Conservation (phyloP, 768 basidiomycete genomes). For the Favolaschia claudopus region DNA sequence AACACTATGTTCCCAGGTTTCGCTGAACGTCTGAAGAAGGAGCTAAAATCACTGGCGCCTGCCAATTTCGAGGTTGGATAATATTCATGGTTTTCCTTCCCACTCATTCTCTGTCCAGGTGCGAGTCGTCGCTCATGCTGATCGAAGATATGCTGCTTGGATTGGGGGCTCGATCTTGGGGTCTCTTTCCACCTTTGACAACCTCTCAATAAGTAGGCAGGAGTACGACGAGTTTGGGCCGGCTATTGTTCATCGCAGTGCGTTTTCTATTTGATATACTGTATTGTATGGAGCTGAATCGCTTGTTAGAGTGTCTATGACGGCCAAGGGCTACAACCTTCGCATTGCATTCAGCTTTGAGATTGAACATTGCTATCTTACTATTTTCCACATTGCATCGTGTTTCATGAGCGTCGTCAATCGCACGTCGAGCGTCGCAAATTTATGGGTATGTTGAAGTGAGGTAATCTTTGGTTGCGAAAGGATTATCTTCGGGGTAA, state of each 20-base stretch:
- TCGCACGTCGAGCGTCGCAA: too few species aligned
- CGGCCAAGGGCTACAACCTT: too few species aligned
- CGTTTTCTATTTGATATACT: not conserved
- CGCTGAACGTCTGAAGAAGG: slow-evolving; percentile 74
- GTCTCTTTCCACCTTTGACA: slow-evolving; percentile 26
- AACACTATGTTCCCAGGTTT: slow-evolving; percentile 29
- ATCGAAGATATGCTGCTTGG: slow-evolving; percentile 66
- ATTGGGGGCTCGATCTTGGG: slow-evolving; percentile 28
- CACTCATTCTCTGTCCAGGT: not conserved
- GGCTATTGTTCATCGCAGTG: slow-evolving; percentile 27
- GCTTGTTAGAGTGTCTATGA: not conserved
- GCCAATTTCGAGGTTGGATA: slow-evolving; percentile 62
- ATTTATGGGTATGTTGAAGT: too few species aligned
- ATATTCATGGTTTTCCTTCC: not conserved
- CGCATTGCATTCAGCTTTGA: too few species aligned
- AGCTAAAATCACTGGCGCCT: slow-evolving; percentile 67
- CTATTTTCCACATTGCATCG: too few species aligned
- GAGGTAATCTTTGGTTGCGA: too few species aligned
- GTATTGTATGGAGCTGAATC: not conserved
- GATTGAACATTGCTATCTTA: too few species aligned
- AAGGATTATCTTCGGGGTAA: too few species aligned
- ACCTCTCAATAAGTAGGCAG: slow-evolving; percentile 26
- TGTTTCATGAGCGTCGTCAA: too few species aligned
- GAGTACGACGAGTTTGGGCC: slow-evolving; percentile 28
- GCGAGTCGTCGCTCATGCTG: slow-evolving; percentile 67